A percentile compares a stretch with the other conserved stretches of the same genome.
Evolutionary conservation across 805 yeast species (phyloP).

Genomic region (Metschnikowia kofuensis): DNA sequence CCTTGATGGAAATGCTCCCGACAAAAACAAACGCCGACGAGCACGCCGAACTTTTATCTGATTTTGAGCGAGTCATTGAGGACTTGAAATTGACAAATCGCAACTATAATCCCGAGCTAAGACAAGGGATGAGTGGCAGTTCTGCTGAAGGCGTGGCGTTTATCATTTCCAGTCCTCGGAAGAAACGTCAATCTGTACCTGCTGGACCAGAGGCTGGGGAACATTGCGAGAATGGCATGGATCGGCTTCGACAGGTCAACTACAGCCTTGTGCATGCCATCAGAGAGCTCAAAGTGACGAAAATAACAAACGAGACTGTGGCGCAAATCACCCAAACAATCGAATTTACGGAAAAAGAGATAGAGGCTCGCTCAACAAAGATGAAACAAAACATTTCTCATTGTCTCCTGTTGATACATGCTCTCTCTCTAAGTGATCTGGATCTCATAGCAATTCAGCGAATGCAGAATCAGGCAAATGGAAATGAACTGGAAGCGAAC

Average conservation of each 20-base stretch:
- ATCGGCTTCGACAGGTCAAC: slow-evolving; percentile 33
- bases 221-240: slow-evolving; percentile 19
- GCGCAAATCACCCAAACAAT: slow-evolving; percentile 24
- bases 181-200: slow-evolving; percentile 2
- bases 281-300: slow-evolving; percentile 34
- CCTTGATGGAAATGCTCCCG: slow-evolving; percentile 26
- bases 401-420: slow-evolving; percentile 26
- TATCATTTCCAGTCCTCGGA: slow-evolving; percentile 19
- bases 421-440: slow-evolving; percentile 31
- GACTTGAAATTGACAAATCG: slow-evolving; percentile 18
- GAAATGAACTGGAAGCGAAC: background rate
- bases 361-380: slow-evolving; percentile 21
- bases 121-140: slow-evolving; percentile 5
- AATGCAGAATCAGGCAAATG: slow-evolving; percentile 16
- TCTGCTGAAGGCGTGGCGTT: slow-evolving; percentile 14
- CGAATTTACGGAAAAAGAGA: slow-evolving; percentile 25
- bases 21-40: slow-evolving; percentile 28
- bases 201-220: background rate
- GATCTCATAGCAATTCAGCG: slow-evolving; percentile 34
- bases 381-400: slow-evolving; percentile 23
- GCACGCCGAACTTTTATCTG: slow-evolving; percentile 28
- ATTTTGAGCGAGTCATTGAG: slow-evolving; percentile 28
- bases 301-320: slow-evolving; percentile 31
- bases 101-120: slow-evolving; percentile 4
- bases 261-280: slow-evolving; percentile 36